Conservation (phyloP, 1,284 basidiomycete genomes). For the Ceratobasidium sp. region DNA sequence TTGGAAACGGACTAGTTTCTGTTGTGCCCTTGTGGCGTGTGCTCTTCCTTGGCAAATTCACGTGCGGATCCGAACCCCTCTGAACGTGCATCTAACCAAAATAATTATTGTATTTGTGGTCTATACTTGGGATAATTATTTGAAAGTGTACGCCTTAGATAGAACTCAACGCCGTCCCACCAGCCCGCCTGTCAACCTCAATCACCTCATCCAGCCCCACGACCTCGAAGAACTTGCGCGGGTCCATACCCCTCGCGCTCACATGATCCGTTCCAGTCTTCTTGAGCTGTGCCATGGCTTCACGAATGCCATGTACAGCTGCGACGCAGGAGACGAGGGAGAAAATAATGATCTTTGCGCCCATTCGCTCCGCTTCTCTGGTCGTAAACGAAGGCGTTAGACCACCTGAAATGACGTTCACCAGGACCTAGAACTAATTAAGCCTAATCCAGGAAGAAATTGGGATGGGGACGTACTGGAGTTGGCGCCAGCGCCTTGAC, state of each 20-base stretch:
- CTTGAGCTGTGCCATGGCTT: constrained; percentile 75
- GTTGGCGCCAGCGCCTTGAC: constrained; percentile 74
- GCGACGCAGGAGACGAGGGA: constrained; percentile 76
- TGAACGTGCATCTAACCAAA: too few relatives aligned
- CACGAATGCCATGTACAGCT: constrained; percentile 74
- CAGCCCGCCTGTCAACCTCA: constrained; percentile 66
- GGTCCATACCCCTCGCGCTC: constrained; percentile 77
- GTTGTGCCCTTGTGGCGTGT: too few relatives aligned
- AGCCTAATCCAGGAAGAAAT: too few relatives aligned
- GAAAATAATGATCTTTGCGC: constrained; percentile 80
- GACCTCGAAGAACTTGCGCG: constrained; percentile 77
- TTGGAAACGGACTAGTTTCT: too few relatives aligned
- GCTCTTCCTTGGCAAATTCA: too few relatives aligned
- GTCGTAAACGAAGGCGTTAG: constrained; percentile 77
- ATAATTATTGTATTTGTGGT: too few relatives aligned
- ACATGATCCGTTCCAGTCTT: constrained; percentile 78
- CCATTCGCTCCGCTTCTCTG: constrained; percentile 71
- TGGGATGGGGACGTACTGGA: constrained; percentile 56
- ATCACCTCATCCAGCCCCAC: constrained; percentile 73
- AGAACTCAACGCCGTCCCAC: constrained; percentile 65
- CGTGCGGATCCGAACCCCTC: too few relatives aligned
- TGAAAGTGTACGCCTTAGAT: constrained; percentile 52
- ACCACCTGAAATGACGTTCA: constrained; percentile 81
- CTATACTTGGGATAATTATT: not conserved
- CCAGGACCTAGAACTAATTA: constrained; percentile 60